Base-by-base conservation (phyloP, 176 grass and related monocot genomes). In the Puya raimondii region DNA sequence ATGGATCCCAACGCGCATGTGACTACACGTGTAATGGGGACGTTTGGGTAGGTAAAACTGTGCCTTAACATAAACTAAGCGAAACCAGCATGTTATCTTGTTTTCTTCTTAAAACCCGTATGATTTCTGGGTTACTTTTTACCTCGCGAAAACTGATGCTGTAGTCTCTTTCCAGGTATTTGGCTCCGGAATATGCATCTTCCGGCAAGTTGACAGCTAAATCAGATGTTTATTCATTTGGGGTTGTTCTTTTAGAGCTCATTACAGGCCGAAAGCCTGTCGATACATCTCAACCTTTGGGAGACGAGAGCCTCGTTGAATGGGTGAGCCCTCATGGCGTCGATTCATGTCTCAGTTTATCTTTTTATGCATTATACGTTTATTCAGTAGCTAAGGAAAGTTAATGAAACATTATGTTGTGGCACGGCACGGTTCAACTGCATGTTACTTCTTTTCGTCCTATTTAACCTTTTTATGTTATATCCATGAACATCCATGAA, bases 221-320 rank as follows among this genome's bases (percentile, higher is more conserved):
- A 82, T 99, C 90, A 80, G 95, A 99, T 80, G 76, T 99, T 29
- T 99, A 99, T 91, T 99, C 95, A 59, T 99, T 99, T 59, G 95
- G 95, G 48, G 95, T 99, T 49, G 90, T 99, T 82, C 89, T 99
- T 73, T 86, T 99, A 70, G 95, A 99, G 79, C 90, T 99, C 74
- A 94, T 99, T 82, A 99, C 95, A 10, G 95, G 90, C 79, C 82
- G 95, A 73, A 99, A 99, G 80, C 95, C 95, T 64, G 95, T 99
- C 64, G 95, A 99, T 84, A 70, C 82, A 76, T 99, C 90, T 78
- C 95, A 94, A 73, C 95, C 95, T 5, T 64, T 94, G 65, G 95
- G 95, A 73, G 95, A 99, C 76, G 95, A 99, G 68, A 94, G 95
- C 65, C 87, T 99, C 52, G 95, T 90, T 2, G 95, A 99, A 88